Base-by-base conservation (phyloP, 495 filamentous ascomycete genomes). In the Lophiotrema nucula region DNA sequence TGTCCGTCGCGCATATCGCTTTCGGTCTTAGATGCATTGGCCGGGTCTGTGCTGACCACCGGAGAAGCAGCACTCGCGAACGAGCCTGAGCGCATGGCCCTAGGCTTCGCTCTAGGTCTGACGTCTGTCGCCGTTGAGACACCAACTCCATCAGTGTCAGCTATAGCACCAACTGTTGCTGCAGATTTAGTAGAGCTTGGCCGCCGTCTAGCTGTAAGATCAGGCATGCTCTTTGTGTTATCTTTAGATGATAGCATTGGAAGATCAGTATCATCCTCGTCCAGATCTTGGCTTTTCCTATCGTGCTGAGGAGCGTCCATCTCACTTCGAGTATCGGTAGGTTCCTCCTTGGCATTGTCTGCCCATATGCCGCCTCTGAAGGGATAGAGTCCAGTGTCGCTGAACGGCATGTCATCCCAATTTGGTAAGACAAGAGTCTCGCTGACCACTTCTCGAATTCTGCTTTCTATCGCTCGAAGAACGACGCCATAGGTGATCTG, bases 401-500 rank as follows among this genome's bases (percentile, higher is more conserved):
- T 84, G 73, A 97, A 97, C 3, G 93, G 90, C 1, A 86, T 81
- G 70, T 98, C 93, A 56, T 98, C 93, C 89, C 92, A 97, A 67
- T 95, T 89, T 0, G 95, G 95, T 43, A 87, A 75, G n/a, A 98
- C 93, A 8, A 97, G 70, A 15, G 90, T 96, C 72, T 98, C 93
- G 1, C 84, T 89, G 48, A 98, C 78, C 35, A 97, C 89, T 70
- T 96, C 91, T 53, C 92, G 85, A 67, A 98, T 96, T 22, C 92
- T 78, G 61, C 87, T 95, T 70, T 97, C 93, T 56, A 98, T 98
- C 45, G 91, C 87, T 45, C 90, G 86, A 12, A 97, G 80, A 43
- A 98, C 92, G 42, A 96, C 81, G 5, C 85, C 86, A 70, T 92
- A 97, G 0, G 93, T 96, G 47, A 98, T 95, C 70, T 97, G 92